Evolutionary conservation across 106 monocot species (phyloP).

Genomic region (Allium fistulosum): DNA sequence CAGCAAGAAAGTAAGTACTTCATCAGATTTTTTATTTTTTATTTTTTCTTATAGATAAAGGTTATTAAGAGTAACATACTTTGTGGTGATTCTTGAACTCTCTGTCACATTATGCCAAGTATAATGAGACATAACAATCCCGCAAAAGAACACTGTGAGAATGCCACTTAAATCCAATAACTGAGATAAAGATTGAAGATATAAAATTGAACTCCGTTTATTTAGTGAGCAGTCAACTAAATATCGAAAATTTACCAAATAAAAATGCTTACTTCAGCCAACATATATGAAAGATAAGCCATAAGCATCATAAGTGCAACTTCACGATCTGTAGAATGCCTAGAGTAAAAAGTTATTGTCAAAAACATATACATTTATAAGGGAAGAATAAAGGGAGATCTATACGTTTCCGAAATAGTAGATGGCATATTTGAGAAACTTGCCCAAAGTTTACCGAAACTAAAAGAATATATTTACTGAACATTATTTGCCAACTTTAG

Average conservation of each 20-base stretch:
- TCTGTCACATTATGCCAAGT: slow-evolving; percentile 99
- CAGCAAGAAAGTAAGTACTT: slow-evolving; percentile 1
- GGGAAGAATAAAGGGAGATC: too few species aligned
- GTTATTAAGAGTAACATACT: slow-evolving; percentile 31
- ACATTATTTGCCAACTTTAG: too few species aligned
- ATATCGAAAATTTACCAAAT: neutral
- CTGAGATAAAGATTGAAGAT: slow-evolving; percentile 31
- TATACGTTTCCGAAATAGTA: too few species aligned
- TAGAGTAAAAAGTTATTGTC: slow-evolving; percentile 16
- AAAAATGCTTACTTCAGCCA: slow-evolving; percentile 65
- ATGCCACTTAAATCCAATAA: slow-evolving; percentile 87
- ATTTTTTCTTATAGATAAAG: neutral
- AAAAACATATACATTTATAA: neutral
- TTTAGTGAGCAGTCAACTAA: neutral
- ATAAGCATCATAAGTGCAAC: slow-evolving; percentile 80
- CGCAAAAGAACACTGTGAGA: slow-evolving; percentile 97
- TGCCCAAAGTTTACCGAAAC: too few species aligned
- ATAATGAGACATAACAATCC: slow-evolving; percentile 99
- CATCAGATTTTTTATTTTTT: neutral
- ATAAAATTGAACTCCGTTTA: neutral
- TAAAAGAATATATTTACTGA: too few species aligned
- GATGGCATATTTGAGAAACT: too few species aligned
- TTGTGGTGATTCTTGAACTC: slow-evolving; percentile 96
- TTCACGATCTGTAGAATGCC: slow-evolving; percentile 88
- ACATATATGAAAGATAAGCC: slow-evolving; percentile 73